Conservation (phyloP, 2,329 filamentous ascomycete species). For the Penicillium sp. region DNA sequence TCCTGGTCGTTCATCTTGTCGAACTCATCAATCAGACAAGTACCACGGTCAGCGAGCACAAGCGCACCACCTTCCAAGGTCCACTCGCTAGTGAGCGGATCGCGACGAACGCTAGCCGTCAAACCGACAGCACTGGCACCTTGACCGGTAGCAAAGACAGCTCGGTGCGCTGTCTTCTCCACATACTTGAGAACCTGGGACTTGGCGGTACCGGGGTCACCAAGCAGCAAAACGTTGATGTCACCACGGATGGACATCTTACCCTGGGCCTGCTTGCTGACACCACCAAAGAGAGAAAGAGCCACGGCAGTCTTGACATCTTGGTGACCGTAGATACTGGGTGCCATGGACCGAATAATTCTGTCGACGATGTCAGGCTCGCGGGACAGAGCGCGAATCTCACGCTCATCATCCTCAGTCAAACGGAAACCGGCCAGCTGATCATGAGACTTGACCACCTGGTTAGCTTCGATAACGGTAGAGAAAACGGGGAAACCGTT, state of each 20-base stretch:
- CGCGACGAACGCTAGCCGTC: slow-evolving; percentile 91
- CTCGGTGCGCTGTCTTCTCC: slow-evolving; percentile 94
- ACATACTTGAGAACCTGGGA: slow-evolving; percentile 97
- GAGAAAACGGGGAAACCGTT: slow-evolving; percentile 99
- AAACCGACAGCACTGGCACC: slow-evolving; percentile 96
- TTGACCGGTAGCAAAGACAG: slow-evolving; percentile 96
- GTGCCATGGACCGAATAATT: slow-evolving; percentile 88
- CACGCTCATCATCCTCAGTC: slow-evolving; percentile 90
- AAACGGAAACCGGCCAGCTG: slow-evolving; percentile 95
- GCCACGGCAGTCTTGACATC: slow-evolving; percentile 98
- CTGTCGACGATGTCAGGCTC: slow-evolving; percentile 93
- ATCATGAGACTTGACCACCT: slow-evolving; percentile 94
- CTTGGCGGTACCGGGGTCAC: slow-evolving; percentile 96
- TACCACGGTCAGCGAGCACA: slow-evolving; percentile 91
- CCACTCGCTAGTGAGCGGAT: slow-evolving; percentile 95
- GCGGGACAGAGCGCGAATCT: slow-evolving; percentile 82
- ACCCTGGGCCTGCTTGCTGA: slow-evolving; percentile 86
- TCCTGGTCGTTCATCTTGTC: slow-evolving; percentile 99
- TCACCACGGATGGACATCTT: slow-evolving; percentile 91
- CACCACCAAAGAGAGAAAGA: slow-evolving; percentile 89
- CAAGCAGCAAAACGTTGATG: slow-evolving; percentile 94
- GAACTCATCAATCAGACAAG: slow-evolving; percentile 96
- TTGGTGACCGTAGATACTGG: slow-evolving; percentile 93
- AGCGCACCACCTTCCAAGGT: slow-evolving; percentile 94
- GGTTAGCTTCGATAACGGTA: slow-evolving; percentile 95